These are phyloP conservation scores for Rhodotorula sp. DNA, from an alignment of 1,284 basidiomycete species.

Conservation along the genomic window DNA sequence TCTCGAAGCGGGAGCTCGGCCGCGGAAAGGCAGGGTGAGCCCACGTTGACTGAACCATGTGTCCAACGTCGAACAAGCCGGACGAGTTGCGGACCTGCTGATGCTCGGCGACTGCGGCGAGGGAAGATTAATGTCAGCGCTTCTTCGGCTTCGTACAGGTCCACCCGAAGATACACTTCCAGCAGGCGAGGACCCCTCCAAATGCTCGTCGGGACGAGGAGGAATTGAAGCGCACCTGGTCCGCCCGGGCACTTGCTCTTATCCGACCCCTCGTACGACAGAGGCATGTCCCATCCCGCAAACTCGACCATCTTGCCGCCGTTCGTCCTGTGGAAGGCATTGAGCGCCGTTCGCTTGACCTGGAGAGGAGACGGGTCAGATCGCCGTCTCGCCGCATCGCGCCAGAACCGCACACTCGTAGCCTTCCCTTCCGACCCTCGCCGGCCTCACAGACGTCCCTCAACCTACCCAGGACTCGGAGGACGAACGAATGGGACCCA, in stretches of 20 bases:
- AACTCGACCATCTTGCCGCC: constrained; percentile 96
- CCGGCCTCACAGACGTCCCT: too few species aligned
- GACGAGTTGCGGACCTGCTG: constrained; percentile 79
- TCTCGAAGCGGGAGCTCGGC: rapidly evolving
- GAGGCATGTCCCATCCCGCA: constrained; percentile 92
- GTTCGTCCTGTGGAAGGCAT: constrained; percentile 74
- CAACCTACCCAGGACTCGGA: too few species aligned
- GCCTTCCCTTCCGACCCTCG: too few species aligned
- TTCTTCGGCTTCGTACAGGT: not conserved
- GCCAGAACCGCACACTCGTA: too few species aligned
- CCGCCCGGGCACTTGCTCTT: constrained; percentile 56
- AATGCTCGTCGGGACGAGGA: not conserved
- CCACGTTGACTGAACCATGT: constrained; percentile 67
- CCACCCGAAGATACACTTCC: not conserved
- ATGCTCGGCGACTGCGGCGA: constrained; percentile 74
- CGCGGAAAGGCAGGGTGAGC: not conserved
- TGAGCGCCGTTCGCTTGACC: constrained; percentile 64
- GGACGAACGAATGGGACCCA: too few species aligned
- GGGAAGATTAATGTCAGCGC: too few species aligned
- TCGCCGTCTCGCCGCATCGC: too few species aligned
- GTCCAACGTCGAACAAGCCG: constrained; percentile 95
- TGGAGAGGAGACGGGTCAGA: not conserved
- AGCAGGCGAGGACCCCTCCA: not conserved
- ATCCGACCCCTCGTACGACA: constrained; percentile 65
- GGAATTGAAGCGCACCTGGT: constrained; percentile 59